A percentile compares a stretch with the other conserved stretches of the same genome.
phyloP scores from a whole-genome alignment of 345 rosid species.

The Carallia brachiata region DNA sequence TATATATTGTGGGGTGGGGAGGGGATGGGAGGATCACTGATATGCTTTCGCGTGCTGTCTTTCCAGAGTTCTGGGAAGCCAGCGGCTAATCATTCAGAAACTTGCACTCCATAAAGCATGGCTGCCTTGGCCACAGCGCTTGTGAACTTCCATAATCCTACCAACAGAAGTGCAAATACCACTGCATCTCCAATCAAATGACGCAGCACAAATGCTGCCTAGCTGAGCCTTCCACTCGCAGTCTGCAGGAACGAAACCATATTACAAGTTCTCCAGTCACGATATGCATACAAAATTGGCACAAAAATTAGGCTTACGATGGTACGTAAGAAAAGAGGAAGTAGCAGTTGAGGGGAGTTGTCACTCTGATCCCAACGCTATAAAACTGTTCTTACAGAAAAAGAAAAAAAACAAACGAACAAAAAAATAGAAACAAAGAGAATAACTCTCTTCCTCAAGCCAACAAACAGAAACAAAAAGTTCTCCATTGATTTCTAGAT shows the following conservation, averaged over 20 bases:
- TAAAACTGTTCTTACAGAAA: too few relatives aligned
- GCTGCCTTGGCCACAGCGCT: slow-evolving; percentile 59
- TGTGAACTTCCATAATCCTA: slow-evolving; percentile 63
- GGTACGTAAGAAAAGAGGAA: too few relatives aligned
- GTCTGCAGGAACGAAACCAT: slow-evolving; percentile 37
- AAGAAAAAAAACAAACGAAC: too few relatives aligned
- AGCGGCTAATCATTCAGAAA: slow-evolving; percentile 22
- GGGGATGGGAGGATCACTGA: not conserved
- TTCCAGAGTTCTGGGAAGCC: slow-evolving; percentile 20
- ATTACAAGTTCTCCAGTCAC: not conserved
- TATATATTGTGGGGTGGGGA: too few relatives aligned
- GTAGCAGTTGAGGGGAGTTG: too few relatives aligned
- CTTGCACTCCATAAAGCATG: slow-evolving; percentile 49
- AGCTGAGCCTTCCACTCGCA: slow-evolving; percentile 62
- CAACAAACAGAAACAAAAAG: too few relatives aligned
- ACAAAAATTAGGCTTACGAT: too few relatives aligned
- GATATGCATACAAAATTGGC: too few relatives aligned
- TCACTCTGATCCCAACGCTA: too few relatives aligned
- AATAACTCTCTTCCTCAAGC: too few relatives aligned
- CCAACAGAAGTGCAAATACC: slow-evolving; percentile 75
- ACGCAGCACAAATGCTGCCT: slow-evolving; percentile 63
- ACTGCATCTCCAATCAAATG: slow-evolving; percentile 90
- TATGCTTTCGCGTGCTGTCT: not conserved
- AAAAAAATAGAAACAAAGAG: too few relatives aligned
- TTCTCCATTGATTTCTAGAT: too few relatives aligned